These are phyloP conservation scores for Pezicula neosporulosa DNA, from an alignment of 2,329 filamentous ascomycete species.

Conservation along the genomic window DNA sequence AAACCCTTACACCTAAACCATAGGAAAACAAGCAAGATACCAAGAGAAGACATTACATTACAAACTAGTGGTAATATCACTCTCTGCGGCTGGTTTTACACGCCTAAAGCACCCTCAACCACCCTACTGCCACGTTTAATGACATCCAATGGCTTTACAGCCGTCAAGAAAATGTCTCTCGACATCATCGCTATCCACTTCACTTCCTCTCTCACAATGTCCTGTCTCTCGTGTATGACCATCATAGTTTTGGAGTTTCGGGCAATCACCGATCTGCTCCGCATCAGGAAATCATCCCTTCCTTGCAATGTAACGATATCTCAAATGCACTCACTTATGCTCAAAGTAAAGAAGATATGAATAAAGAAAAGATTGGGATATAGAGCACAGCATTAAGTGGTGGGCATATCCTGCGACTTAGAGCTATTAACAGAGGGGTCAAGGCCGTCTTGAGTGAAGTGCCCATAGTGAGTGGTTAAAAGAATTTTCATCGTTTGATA, in stretches of 20 bases:
- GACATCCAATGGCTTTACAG: constrained; percentile 20
- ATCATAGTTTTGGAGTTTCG: constrained; percentile 31
- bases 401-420: constrained; percentile 35
- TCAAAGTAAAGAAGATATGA: constrained; percentile 27
- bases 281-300: constrained; percentile 28
- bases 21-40: too few relatives aligned
- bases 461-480: background rate
- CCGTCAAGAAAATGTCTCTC: constrained; percentile 20
- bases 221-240: constrained; percentile 31
- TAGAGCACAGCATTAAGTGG: constrained; percentile 35
- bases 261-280: constrained; percentile 27
- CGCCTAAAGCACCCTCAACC: constrained; percentile 3
- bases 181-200: constrained; percentile 22
- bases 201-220: constrained; percentile 16
- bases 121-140: constrained; percentile 15
- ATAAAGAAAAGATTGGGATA: constrained; percentile 29
- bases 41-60: constrained; percentile 24
- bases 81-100: constrained; percentile 29
- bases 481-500: constrained; percentile 27
- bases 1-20: too few relatives aligned
- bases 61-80: constrained; percentile 23
- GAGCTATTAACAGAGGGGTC: constrained; percentile 34
- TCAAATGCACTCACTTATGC: constrained; percentile 36
- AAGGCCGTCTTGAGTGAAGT: constrained; percentile 36
- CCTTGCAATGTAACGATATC: constrained; percentile 29